A percentile compares a stretch with the other conserved stretches of the same genome.
phyloP scores from a whole-genome alignment of 1,284 basidiomycete genomes.

The Meira miltonrushii region DNA sequence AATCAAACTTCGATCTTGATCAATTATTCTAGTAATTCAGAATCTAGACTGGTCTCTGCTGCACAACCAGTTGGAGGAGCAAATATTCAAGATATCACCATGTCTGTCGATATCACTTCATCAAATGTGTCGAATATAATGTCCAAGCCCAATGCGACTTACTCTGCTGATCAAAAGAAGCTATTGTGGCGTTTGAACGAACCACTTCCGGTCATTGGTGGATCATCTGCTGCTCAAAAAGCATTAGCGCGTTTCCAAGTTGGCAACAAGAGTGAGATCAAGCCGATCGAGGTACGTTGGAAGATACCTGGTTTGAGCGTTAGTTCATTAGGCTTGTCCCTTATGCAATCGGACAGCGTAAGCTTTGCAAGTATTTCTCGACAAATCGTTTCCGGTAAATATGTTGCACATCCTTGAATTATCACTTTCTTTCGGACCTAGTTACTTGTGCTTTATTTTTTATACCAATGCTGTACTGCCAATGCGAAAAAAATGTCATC shows the following conservation, averaged over 20 bases:
- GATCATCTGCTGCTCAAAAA: conserved; percentile 39
- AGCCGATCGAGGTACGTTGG: conserved; percentile 55
- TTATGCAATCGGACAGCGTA: conserved; percentile 20
- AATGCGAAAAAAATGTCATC: neutral
- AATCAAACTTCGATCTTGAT: conserved; percentile 58
- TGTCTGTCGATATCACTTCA: conserved; percentile 53
- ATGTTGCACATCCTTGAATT: conserved; percentile 10
- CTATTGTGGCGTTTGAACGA: conserved; percentile 55
- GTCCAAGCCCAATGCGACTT: conserved; percentile 57
- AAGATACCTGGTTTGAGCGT: conserved; percentile 51
- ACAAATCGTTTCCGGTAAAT: conserved; percentile 13
- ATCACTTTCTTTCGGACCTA: neutral
- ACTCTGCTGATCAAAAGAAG: conserved; percentile 49
- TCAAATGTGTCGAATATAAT: conserved; percentile 56
- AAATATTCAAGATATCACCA: conserved; percentile 44
- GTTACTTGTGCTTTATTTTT: conserved; percentile 1
- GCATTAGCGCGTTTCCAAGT: conserved; percentile 56
- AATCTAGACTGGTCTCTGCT: conserved; percentile 10
- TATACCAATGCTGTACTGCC: neutral
- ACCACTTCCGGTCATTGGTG: neutral
- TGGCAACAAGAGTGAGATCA: conserved; percentile 45
- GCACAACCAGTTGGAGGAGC: neutral
- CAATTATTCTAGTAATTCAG: conserved; percentile 52
- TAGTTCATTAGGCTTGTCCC: conserved; percentile 53
- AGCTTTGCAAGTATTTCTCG: conserved; percentile 9